Conservation (phyloP, 2,329 filamentous ascomycete species). For the Chlorencoelia australis region DNA sequence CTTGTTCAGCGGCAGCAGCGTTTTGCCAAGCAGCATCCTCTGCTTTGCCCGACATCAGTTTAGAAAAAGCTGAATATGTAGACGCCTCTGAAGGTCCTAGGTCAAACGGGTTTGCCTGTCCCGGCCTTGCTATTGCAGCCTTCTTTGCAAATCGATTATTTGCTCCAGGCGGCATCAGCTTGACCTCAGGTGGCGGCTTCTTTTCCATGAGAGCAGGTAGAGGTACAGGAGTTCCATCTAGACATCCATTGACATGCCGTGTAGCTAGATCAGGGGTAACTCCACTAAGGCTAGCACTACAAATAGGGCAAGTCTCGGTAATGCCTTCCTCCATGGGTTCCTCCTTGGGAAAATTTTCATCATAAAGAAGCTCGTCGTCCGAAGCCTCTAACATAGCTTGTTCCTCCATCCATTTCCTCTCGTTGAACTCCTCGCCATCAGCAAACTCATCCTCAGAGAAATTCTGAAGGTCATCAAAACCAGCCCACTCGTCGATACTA, state of each 20-base stretch:
- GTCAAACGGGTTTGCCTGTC: conserved; percentile 69
- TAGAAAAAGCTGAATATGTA: conserved; percentile 69
- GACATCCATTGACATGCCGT: conserved; percentile 82
- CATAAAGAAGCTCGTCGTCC: conserved; percentile 30
- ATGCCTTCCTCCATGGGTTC: conserved; percentile 12
- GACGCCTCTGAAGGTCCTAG: conserved; percentile 33
- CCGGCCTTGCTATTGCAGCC: conserved; percentile 63
- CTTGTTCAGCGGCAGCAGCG: conserved; percentile 69
- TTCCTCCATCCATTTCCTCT: conserved; percentile 64
- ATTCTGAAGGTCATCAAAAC: conserved; percentile 51
- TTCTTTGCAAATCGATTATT: conserved; percentile 46
- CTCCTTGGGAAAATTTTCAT: conserved; percentile 19
- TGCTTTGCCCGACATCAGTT: conserved; percentile 84
- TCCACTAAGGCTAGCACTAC: conserved; percentile 52
- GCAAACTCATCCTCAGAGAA: conserved; percentile 34
- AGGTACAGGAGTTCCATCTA: conserved; percentile 69
- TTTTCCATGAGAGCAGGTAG: conserved; percentile 31
- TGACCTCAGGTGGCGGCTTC: conserved; percentile 16
- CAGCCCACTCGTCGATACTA: conserved; percentile 39
- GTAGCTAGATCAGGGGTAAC: conserved; percentile 58
- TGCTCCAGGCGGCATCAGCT: conserved; percentile 16
- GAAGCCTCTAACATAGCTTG: conserved; percentile 57
- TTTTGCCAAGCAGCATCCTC: conserved; percentile 85
- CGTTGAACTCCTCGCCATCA: conserved; percentile 53
- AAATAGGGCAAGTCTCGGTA: conserved; percentile 60